Percentiles rank a stretch among this genome's conserved stretches.
Conservation (phyloP, 2,329 filamentous ascomycete genomes). For the Alternaria angustiovoidea region DNA sequence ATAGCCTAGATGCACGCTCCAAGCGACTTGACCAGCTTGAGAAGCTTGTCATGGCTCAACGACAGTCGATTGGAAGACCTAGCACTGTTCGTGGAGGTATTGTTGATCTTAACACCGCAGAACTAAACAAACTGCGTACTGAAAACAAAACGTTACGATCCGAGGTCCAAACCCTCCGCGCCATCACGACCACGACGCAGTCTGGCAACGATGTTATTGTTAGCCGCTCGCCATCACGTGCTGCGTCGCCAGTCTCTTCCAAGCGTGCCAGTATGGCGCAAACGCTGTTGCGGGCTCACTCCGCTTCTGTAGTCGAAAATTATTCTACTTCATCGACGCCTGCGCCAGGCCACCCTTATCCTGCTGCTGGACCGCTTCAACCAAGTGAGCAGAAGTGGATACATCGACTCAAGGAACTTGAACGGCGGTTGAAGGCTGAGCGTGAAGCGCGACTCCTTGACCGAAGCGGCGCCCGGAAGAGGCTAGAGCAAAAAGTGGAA, state of each 20-base stretch:
- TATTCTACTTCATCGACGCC: constrained; percentile 33
- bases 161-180: constrained; percentile 71
- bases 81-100: constrained; percentile 51
- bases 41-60: constrained; percentile 66
- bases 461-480: constrained; percentile 79
- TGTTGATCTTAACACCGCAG: constrained; percentile 56
- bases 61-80: constrained; percentile 49
- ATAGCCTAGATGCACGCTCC: constrained; percentile 77
- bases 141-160: constrained; percentile 69
- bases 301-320: constrained; percentile 60
- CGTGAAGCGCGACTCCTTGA: constrained; percentile 86
- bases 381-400: constrained; percentile 80
- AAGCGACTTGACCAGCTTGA: constrained; percentile 91
- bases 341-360: constrained; percentile 43
- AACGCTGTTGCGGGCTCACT: constrained; percentile 64
- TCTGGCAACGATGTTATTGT: constrained; percentile 32
- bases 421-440: constrained; percentile 88
- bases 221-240: constrained; percentile 37
- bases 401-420: constrained; percentile 83
- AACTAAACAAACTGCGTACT: constrained; percentile 65
- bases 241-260: constrained; percentile 41
- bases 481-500: constrained; percentile 76
- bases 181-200: constrained; percentile 46
- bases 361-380: constrained; percentile 49
- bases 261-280: constrained; percentile 58